phyloP scores from a whole-genome alignment of 225 moss, liverwort and hornwort species.

The Sphagnum tenellum region DNA sequence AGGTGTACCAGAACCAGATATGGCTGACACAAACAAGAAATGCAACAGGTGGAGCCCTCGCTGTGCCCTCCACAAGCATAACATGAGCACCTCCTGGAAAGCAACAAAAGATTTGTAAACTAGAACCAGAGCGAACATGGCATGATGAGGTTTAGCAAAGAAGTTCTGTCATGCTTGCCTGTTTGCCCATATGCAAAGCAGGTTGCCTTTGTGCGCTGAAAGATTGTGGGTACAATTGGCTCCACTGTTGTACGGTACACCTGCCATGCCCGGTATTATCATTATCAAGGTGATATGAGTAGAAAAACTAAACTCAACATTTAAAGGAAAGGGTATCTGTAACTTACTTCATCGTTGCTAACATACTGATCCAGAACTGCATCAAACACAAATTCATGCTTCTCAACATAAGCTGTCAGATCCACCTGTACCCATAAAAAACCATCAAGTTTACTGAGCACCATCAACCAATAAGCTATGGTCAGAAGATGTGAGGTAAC shows the following conservation, averaged over 20 bases:
- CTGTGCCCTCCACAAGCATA: too few relatives aligned
- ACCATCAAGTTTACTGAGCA: not conserved
- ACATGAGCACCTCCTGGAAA: too few relatives aligned
- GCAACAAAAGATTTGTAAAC: not conserved
- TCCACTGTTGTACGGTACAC: slow-evolving; percentile 98
- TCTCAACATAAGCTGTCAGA: slow-evolving; percentile 95
- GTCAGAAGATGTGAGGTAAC: not conserved
- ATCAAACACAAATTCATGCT: slow-evolving; percentile 95
- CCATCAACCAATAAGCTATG: not conserved
- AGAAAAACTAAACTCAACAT: slow-evolving; percentile 33
- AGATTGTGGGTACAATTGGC: slow-evolving; percentile 97
- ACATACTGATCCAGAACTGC: slow-evolving; percentile 97
- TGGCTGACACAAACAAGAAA: too few relatives aligned
- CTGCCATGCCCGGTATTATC: slow-evolving; percentile 26
- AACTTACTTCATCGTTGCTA: slow-evolving; percentile 90
- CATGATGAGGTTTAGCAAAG: not conserved
- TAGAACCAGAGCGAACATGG: too few relatives aligned
- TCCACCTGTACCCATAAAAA: slow-evolving; percentile 66
- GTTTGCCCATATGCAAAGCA: slow-evolving; percentile 99
- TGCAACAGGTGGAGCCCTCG: not conserved
- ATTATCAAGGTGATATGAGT: not conserved
- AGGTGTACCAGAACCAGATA: too few relatives aligned
- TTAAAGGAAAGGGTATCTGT: slow-evolving; percentile 68
- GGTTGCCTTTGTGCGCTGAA: slow-evolving; percentile 95
- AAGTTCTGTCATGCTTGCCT: slow-evolving; percentile 27